Conservation (phyloP, 1,284 basidiomycete species). For the Cryptococcus sp. region DNA sequence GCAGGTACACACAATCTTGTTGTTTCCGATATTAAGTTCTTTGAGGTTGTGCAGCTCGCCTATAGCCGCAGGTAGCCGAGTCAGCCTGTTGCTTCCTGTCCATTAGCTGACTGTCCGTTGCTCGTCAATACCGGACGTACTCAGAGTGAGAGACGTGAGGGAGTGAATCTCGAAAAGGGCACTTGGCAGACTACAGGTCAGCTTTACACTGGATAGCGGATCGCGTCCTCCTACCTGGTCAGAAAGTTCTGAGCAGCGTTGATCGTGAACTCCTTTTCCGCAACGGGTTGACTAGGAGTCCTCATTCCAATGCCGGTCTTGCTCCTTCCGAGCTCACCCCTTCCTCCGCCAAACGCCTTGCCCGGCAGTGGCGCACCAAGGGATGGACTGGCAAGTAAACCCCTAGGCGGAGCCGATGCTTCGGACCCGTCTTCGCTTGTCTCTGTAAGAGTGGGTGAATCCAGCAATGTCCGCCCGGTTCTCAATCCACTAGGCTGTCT, state of each 20-base stretch:
- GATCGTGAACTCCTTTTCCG: conserved; percentile 14
- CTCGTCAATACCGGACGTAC: conserved; percentile 24
- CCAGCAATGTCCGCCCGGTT: conserved; percentile 4
- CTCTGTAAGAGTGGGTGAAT: conserved; percentile 19
- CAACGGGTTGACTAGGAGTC: conserved; percentile 2
- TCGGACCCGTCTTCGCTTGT: conserved; percentile 9
- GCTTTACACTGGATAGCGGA: background rate
- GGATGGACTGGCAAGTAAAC: conserved; percentile 5
- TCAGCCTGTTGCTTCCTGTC: conserved; percentile 39
- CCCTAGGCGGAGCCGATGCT: background rate
- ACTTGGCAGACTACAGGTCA: conserved; percentile 34
- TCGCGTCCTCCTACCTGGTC: conserved; percentile 23
- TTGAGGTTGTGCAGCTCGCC: conserved; percentile 38
- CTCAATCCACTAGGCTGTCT: conserved; percentile 11
- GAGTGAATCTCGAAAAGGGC: conserved; percentile 44
- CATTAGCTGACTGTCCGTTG: background rate
- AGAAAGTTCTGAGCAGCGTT: conserved; percentile 30
- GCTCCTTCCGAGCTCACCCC: conserved; percentile 25
- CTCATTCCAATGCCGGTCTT: conserved; percentile 19
- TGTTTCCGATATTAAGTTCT: conserved; percentile 45
- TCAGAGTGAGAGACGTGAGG: conserved; percentile 36
- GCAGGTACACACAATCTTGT: conserved; percentile 38
- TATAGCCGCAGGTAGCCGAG: conserved; percentile 41
- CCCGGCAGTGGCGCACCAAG: background rate
- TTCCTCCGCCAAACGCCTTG: conserved; percentile 2